Percentiles rank a stretch among this genome's conserved stretches.
These are phyloP conservation scores for Cyberlindnera xishuangbannaensis DNA, from an alignment of 805 yeast genomes.

Conservation along the genomic window DNA sequence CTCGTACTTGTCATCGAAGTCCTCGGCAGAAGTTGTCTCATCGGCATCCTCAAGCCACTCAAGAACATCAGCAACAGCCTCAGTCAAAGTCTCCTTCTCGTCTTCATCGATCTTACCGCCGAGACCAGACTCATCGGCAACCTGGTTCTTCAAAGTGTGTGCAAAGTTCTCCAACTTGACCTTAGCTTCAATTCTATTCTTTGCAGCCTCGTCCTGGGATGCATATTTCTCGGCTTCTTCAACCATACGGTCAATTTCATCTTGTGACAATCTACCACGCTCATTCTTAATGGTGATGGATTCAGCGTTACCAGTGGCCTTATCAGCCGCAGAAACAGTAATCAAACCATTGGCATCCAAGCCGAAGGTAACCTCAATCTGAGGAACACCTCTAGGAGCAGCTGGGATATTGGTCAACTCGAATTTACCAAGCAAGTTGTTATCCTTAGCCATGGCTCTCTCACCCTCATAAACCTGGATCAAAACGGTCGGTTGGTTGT, in stretches of 20 bases:
- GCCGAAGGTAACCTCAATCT: conserved; percentile 84
- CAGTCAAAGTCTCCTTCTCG: conserved; percentile 82
- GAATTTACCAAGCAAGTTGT: conserved; percentile 82
- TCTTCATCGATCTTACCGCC: conserved; percentile 82
- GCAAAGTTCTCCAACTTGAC: conserved; percentile 87
- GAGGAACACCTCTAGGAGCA: conserved; percentile 90
- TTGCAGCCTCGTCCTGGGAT: conserved; percentile 80
- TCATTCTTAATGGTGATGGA: conserved; percentile 90
- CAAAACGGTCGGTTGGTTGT: conserved; percentile 92
- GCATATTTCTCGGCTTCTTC: conserved; percentile 95
- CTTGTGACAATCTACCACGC: conserved; percentile 89
- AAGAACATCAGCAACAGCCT: conserved; percentile 80
- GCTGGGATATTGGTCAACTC: conserved; percentile 86
- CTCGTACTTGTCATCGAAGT: conserved; percentile 87
- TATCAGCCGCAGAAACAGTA: conserved; percentile 83
- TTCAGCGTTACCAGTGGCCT: conserved; percentile 91
- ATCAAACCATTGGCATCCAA: conserved; percentile 83
- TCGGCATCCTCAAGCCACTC: conserved; percentile 86
- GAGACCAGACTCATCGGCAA: conserved; percentile 48
- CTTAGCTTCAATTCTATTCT: conserved; percentile 83
- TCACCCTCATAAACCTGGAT: conserved; percentile 96
- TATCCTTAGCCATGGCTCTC: conserved; percentile 90
- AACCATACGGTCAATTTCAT: conserved; percentile 95
- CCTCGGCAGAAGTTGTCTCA: conserved; percentile 86
- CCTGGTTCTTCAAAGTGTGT: conserved; percentile 70